Evolutionary conservation across 2,329 filamentous ascomycete species (phyloP), one percentile per base, ranked within the genome.

Genomic region (Diaporthe longicolla): DNA sequence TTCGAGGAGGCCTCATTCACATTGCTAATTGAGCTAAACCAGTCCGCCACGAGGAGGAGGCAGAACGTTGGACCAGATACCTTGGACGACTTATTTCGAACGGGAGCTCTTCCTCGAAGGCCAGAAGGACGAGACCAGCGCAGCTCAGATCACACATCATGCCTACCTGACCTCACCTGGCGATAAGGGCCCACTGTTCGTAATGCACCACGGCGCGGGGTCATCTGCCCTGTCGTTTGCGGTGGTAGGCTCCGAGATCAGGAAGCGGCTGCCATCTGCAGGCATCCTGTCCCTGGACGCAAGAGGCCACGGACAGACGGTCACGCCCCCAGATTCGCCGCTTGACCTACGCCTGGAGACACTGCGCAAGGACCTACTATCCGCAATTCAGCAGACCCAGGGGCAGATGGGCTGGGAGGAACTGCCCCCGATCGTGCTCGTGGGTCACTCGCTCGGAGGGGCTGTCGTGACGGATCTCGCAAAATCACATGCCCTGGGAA

Each of bases 141-240:
- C 77, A 76, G 52, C 79, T 82, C 82, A 84, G 29, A 89, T 94
- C 55, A 90, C 87, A 69, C 93, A 95, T 80, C 97, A 99, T 85
- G 94, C 91, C 73, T 98, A 98, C 82, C 87, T 98, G 57, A 98
- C 92, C 26, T 95, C 95, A 0, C 95, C 96, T 11, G 88, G 89
- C 55, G 91, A 89, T 50, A 89, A 89, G 75, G 94, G 93, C 0
- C 95, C 96, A 0, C 87, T 99, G 7, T 95, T 99, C 82, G 93
- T 98, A 74, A 94, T 94, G 84, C 97, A 99, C 81, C 97, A 99
- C 84, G 97, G 97, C 52, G 97, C 94, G 54, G 97, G 97, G 21
- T 97, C 95, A 5, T 98, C 95, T 0, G 97, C 94, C 9, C 89
- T 98, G 74, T 97, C 95, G 3, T 99, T 98, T 83, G 95, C 95